These are phyloP conservation scores for Boletus tomentosulus DNA, from an alignment of 768 basidiomycete genomes.

Conservation along the genomic window DNA sequence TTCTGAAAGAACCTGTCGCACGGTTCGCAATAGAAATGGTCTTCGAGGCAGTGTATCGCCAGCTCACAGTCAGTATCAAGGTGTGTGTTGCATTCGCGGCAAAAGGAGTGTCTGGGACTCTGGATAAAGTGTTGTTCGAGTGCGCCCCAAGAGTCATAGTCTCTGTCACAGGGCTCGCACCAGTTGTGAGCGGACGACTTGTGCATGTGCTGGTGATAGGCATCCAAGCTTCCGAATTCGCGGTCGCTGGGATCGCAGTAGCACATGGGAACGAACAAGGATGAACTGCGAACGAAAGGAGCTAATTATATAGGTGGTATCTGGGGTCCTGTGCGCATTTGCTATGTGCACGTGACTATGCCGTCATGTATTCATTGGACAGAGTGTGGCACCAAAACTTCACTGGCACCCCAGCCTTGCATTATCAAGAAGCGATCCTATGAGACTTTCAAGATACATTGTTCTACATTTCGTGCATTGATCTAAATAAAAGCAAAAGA, in stretches of 20 bases:
- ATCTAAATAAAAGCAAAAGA: too few relatives aligned
- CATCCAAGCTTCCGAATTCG: neutral
- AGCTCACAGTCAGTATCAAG: neutral
- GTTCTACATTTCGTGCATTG: too few relatives aligned
- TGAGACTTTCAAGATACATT: too few relatives aligned
- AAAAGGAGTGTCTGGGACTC: neutral
- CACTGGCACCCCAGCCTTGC: too few relatives aligned
- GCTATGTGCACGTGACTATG: too few relatives aligned
- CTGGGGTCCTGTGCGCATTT: neutral
- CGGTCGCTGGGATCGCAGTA: slow-evolving; percentile 37
- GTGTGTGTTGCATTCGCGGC: neutral
- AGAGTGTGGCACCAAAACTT: too few relatives aligned
- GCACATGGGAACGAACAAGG: slow-evolving; percentile 19
- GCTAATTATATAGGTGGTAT: neutral
- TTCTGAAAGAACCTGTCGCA: neutral
- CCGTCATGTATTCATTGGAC: too few relatives aligned
- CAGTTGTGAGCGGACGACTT: neutral
- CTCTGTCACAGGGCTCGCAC: neutral
- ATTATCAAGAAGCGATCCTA: too few relatives aligned
- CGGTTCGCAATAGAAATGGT: neutral
- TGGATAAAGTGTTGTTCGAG: neutral
- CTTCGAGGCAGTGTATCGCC: neutral
- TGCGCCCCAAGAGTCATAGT: neutral
- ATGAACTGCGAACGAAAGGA: too few relatives aligned
- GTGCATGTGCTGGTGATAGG: neutral